Evolutionary conservation across 257 asterid genomes (phyloP), one percentile per base, ranked within the genome.

Genomic region (Buddleja alternifolia): DNA sequence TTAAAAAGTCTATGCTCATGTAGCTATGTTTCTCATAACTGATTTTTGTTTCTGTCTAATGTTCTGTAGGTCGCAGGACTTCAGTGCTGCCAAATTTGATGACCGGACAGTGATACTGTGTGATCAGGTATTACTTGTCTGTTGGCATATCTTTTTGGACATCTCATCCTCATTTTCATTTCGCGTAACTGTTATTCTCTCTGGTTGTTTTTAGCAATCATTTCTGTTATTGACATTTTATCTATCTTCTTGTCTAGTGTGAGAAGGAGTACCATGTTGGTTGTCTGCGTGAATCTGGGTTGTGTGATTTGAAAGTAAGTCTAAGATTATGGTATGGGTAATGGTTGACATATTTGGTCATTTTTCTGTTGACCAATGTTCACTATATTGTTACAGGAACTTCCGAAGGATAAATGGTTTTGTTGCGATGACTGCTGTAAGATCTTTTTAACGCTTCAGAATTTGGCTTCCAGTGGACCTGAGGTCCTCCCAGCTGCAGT

Each of bases 201-300:
- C n/a, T n/a, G n/a, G n/a, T n/a, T n/a, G n/a, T 54, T 32, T 69
- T 52, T 11, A 4, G 2, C 67, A n/a, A 32, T 3, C 23, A 24
- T 45, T 63, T 45, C 65, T 40, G 12, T 15, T 8, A 7, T 57
- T 69, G 63, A 69, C 62, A 15, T 34, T n/a, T 63, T 48, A 10
- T 44, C n/a, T 36, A 29, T 64, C 40, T 54, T 29, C 15, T 71
- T 81, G 15, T 77, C 59, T 69, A 94, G 99, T 94, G 99, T 75
- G 99, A 94, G 79, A 94, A 85, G 95, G 99, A 94, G 79, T 94
- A 89, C 75, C 99, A 94, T 78, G 98, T 94, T 76, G 98, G 99
- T 66, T 94, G 99, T 80, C 81, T 94, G 77, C 93, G 99, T 29
- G 83, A 78, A 59, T 76, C 82, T 39, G 95, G 90, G 63, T 67